A percentile compares a stretch with the other conserved stretches of the same genome.
Evolutionary conservation across 176 grass and related monocot genomes (phyloP).

Genomic region (Eremochloa ophiuroides): DNA sequence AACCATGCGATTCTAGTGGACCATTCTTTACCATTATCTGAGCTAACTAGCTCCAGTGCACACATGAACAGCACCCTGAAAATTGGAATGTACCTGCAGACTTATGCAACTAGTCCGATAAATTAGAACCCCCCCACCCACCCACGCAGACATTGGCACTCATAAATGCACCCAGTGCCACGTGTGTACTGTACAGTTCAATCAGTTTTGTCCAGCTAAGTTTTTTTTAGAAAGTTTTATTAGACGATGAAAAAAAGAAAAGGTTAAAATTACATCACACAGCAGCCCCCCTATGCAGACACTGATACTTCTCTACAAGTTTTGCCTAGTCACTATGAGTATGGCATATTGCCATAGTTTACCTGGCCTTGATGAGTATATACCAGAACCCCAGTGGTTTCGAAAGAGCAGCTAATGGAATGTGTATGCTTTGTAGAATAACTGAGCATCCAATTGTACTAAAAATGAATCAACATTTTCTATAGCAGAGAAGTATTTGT

Average conservation of each 20-base stretch:
- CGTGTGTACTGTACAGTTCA: neutral
- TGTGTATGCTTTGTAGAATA: neutral
- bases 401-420: neutral
- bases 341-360: neutral
- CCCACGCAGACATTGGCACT: slow-evolving; percentile 8
- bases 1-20: neutral
- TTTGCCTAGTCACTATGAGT: neutral
- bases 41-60: neutral
- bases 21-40: neutral
- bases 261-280: too few relatives aligned
- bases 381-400: neutral
- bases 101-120: neutral
- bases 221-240: too few relatives aligned
- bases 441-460: neutral
- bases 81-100: neutral
- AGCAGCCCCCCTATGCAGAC: too few relatives aligned
- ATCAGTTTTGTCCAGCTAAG: too few relatives aligned
- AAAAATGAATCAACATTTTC: slow-evolving; percentile 4
- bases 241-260: too few relatives aligned
- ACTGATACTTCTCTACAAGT: too few relatives aligned
- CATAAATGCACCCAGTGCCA: neutral
- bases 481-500: neutral
- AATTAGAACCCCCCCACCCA: neutral
- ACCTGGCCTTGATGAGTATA: neutral
- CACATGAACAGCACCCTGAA: neutral